Percentiles rank a stretch among this genome's conserved stretches.
These are phyloP conservation scores for Alternaria viburni DNA, from an alignment of 2,329 filamentous ascomycete species.

Conservation along the genomic window DNA sequence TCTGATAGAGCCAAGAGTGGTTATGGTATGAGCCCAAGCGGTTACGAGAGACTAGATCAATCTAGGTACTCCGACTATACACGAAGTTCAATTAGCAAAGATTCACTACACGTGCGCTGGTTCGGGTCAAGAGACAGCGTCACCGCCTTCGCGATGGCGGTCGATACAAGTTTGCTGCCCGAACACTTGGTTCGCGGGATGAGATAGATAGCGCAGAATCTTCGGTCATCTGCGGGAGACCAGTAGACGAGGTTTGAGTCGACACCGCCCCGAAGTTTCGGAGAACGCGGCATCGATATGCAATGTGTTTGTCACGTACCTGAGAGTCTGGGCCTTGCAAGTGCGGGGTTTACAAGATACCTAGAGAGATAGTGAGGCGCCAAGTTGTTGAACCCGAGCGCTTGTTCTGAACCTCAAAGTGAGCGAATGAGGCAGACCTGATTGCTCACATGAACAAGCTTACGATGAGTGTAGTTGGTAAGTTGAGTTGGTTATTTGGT, in stretches of 20 bases:
- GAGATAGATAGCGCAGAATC: background rate
- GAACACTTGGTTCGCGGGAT: constrained; percentile 2
- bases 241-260: constrained; percentile 8
- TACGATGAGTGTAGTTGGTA: background rate
- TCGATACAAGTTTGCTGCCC: background rate
- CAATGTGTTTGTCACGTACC: constrained; percentile 17
- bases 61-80: background rate
- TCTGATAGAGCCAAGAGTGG: background rate
- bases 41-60: background rate
- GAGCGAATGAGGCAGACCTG: background rate
- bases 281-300: background rate
- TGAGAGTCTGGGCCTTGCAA: background rate
- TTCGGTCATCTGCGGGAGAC: background rate
- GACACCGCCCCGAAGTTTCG: constrained; percentile 17
- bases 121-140: background rate
- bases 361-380: background rate
- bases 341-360: background rate
- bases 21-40: background rate
- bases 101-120: background rate
- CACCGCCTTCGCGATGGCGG: background rate
- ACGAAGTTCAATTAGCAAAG: constrained; percentile 1
- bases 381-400: background rate
- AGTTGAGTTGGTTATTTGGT: background rate
- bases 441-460: background rate
- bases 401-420: background rate